Evolutionary conservation across 2,329 filamentous ascomycete species (phyloP).

Genomic region (Xylariomycetidae sp.): DNA sequence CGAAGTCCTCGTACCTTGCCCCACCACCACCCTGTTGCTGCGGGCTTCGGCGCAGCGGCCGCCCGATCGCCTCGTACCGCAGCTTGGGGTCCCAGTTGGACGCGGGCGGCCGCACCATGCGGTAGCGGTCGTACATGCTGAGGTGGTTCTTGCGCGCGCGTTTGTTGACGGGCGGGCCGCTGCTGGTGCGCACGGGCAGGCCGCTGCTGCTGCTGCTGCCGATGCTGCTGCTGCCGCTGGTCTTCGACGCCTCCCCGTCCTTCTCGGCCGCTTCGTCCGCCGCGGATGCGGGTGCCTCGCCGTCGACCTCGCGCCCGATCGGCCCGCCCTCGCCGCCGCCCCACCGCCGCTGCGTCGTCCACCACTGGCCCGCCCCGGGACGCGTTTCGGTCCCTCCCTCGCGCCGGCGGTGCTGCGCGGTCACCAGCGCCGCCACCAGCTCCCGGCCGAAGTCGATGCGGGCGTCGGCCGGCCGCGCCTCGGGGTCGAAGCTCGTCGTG

Average conservation of each 20-base stretch:
- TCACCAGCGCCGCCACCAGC: conserved; percentile 52
- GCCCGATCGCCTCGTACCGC: conserved; percentile 52
- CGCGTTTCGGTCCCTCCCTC: conserved; percentile 50
- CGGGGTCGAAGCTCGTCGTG: conserved; percentile 49
- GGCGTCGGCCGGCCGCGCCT: conserved; percentile 45
- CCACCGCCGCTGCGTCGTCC: conserved; percentile 55
- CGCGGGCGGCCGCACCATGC: conserved; percentile 53
- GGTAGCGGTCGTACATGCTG: conserved; percentile 57
- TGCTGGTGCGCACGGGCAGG: conserved; percentile 21
- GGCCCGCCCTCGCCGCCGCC: conserved; percentile 57
- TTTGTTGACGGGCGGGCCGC: conserved; percentile 33
- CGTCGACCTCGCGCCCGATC: conserved; percentile 55
- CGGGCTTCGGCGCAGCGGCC: too few species aligned
- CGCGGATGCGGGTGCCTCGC: conserved; percentile 33
- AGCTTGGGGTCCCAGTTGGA: conserved; percentile 56
- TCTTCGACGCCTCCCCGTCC: not conserved
- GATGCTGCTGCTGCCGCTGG: not conserved
- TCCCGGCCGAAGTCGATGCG: conserved; percentile 57
- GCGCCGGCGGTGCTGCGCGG: conserved; percentile 57
- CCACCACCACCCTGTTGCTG: too few species aligned
- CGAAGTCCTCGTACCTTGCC: conserved; percentile 38
- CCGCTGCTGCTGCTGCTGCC: not conserved
- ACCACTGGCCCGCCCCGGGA: conserved; percentile 56
- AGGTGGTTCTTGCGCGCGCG: conserved; percentile 49
- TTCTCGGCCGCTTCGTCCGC: conserved; percentile 17